Percentiles rank a stretch among this genome's conserved stretches.
phyloP scores from a whole-genome alignment of 371 early-diverging fungal species.

The Actinomucor elegans region DNA sequence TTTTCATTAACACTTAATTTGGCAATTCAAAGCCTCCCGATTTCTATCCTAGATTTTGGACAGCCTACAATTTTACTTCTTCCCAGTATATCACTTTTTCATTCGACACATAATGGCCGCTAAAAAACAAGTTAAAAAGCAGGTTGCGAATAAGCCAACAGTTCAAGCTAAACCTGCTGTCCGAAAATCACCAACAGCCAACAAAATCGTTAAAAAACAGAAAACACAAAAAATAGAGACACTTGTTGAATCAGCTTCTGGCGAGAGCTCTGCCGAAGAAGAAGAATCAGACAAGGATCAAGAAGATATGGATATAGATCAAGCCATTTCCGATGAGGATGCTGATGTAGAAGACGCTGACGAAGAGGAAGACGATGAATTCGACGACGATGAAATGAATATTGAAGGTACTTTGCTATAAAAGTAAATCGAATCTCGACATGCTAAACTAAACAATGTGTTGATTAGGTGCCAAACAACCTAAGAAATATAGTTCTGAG shows the following conservation, averaged over 20 bases:
- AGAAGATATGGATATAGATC: not conserved
- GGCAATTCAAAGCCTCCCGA: constrained; percentile 8
- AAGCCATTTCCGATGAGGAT: constrained; percentile 6
- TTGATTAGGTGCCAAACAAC: constrained; percentile 17
- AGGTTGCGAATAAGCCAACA: not conserved
- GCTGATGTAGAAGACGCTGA: constrained; percentile 5
- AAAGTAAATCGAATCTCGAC: not conserved
- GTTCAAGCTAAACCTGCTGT: not conserved
- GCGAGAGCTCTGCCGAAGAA: constrained; percentile 1
- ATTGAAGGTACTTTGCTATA: constrained; percentile 5
- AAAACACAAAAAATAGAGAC: not conserved
- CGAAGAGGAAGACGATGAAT: constrained; percentile 14
- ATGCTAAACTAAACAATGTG: not conserved
- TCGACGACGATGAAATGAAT: constrained; percentile 20
- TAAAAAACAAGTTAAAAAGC: constrained; percentile 12
- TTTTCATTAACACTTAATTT: too few relatives aligned
- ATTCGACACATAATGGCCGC: constrained; percentile 6
- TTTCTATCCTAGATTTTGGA: too few relatives aligned
- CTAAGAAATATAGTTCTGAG: constrained; percentile 49
- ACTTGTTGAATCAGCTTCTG: not conserved
- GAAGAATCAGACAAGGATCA: not conserved
- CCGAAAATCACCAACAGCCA: not conserved
- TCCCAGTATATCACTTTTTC: too few relatives aligned
- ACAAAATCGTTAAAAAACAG: not conserved
- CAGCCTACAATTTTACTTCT: too few relatives aligned